Evolutionary conservation across 768 basidiomycete genomes (phyloP).

Genomic region (Russula foetens): DNA sequence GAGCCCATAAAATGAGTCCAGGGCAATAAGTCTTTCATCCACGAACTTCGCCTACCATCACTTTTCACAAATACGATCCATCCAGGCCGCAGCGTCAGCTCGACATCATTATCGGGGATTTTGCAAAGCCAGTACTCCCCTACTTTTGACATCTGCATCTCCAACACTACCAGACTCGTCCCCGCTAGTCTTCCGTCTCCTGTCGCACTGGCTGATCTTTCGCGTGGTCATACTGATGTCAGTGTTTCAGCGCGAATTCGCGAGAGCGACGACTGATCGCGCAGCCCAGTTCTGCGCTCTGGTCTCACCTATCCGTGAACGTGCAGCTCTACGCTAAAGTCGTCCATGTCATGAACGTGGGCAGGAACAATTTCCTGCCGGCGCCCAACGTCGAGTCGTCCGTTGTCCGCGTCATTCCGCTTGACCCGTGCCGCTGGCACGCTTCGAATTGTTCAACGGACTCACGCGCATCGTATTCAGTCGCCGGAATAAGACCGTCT

Average conservation of each 20-base stretch:
- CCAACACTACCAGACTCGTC: slow-evolving; percentile 99
- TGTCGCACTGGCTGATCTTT: slow-evolving; percentile 92
- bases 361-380: slow-evolving; percentile 94
- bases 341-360: slow-evolving; percentile 92
- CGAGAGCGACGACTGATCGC: slow-evolving; percentile 87
- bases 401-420: slow-evolving; percentile 84
- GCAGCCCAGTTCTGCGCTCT: slow-evolving; percentile 70
- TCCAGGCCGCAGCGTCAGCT: slow-evolving; percentile 89
- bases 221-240: slow-evolving; percentile 96
- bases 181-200: slow-evolving; percentile 90
- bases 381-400: slow-evolving; percentile 91
- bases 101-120: slow-evolving; percentile 93
- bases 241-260: slow-evolving; percentile 99
- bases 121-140: slow-evolving; percentile 95
- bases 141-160: slow-evolving; percentile 99
- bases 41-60: not conserved
- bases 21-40: slow-evolving; percentile 65
- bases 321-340: slow-evolving; percentile 97
- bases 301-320: slow-evolving; percentile 93
- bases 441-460: slow-evolving; percentile 97
- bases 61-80: not conserved
- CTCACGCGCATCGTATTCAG: slow-evolving; percentile 86
- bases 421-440: slow-evolving; percentile 90
- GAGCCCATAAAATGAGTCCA: slow-evolving; percentile 95
- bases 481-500: slow-evolving; percentile 81